phyloP scores from a whole-genome alignment of 768 basidiomycete genomes.

The Leccinum incarnatum region DNA sequence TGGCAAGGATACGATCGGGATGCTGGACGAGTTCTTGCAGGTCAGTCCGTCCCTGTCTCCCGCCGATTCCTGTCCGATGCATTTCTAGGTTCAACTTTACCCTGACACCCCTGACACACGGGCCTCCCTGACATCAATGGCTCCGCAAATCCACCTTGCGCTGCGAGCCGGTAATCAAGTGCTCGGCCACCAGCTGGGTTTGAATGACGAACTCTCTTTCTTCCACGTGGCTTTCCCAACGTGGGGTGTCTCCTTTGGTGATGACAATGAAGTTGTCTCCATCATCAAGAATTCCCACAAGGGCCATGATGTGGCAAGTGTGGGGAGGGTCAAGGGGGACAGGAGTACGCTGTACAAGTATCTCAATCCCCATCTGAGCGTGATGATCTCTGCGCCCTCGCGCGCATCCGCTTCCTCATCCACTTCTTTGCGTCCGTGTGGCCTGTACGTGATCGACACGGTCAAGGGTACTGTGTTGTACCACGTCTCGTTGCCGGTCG shows the following conservation, averaged over 20 bases:
- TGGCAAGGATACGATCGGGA: slow-evolving; percentile 49
- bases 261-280: slow-evolving; percentile 54
- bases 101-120: slow-evolving; percentile 53
- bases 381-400: slow-evolving; percentile 53
- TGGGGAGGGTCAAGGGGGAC: slow-evolving; percentile 84
- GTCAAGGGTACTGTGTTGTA: slow-evolving; percentile 78
- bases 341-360: slow-evolving; percentile 93
- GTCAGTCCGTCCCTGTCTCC: slow-evolving; percentile 35
- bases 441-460: slow-evolving; percentile 75
- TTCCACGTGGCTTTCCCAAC: slow-evolving; percentile 54
- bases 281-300: slow-evolving; percentile 45
- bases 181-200: slow-evolving; percentile 53
- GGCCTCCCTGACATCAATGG: slow-evolving; percentile 42
- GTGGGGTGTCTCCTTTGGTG: slow-evolving; percentile 61
- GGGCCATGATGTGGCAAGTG: slow-evolving; percentile 59
- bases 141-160: slow-evolving; percentile 53
- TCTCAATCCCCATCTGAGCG: slow-evolving; percentile 77
- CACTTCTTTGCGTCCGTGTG: slow-evolving; percentile 40
- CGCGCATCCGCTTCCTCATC: neutral
- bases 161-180: slow-evolving; percentile 50
- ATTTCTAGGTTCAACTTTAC: slow-evolving; percentile 57
- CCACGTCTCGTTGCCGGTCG: slow-evolving; percentile 51
- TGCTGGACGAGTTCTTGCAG: slow-evolving; percentile 78
- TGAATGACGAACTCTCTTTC: slow-evolving; percentile 42
- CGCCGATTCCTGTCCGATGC: neutral